Conservation (phyloP, 2,329 filamentous ascomycete genomes). For the Rhexocercosporidium sp. region DNA sequence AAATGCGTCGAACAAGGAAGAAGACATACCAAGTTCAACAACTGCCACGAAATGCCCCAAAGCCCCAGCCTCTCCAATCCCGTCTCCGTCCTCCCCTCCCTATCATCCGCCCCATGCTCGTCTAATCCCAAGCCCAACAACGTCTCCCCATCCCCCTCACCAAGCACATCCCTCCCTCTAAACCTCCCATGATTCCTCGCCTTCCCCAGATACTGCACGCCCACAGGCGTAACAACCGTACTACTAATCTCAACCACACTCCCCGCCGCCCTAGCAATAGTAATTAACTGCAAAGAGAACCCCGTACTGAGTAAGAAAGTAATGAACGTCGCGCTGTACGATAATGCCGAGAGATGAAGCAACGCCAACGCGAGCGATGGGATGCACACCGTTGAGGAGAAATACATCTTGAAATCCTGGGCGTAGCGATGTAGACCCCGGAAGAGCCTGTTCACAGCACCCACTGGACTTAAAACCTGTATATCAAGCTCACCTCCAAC, state of each 20-base stretch:
- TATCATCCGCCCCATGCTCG: slow-evolving; percentile 24
- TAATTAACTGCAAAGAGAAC: slow-evolving; percentile 54
- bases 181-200: slow-evolving; percentile 39
- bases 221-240: slow-evolving; percentile 55
- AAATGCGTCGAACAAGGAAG: not conserved
- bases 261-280: slow-evolving; percentile 51
- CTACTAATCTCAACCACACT: slow-evolving; percentile 58
- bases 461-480: not conserved
- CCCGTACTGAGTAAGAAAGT: slow-evolving; percentile 58
- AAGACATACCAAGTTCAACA: slow-evolving; percentile 46
- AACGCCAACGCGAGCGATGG: slow-evolving; percentile 56
- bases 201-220: slow-evolving; percentile 48
- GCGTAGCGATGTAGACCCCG: slow-evolving; percentile 34
- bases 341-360: slow-evolving; percentile 60
- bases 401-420: slow-evolving; percentile 45
- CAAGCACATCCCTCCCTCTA: slow-evolving; percentile 23
- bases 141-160: slow-evolving; percentile 31
- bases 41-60: slow-evolving; percentile 50
- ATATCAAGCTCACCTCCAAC: not conserved
- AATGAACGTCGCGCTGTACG: slow-evolving; percentile 59
- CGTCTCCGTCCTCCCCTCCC: slow-evolving; percentile 35
- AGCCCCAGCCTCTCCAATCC: slow-evolving; percentile 48
- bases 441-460: not conserved
- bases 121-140: slow-evolving; percentile 20
- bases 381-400: slow-evolving; percentile 46